Evolutionary conservation across 2,329 filamentous ascomycete genomes (phyloP), one percentile per base, ranked within the genome.

Genomic region (Metarhizium robertsii): DNA sequence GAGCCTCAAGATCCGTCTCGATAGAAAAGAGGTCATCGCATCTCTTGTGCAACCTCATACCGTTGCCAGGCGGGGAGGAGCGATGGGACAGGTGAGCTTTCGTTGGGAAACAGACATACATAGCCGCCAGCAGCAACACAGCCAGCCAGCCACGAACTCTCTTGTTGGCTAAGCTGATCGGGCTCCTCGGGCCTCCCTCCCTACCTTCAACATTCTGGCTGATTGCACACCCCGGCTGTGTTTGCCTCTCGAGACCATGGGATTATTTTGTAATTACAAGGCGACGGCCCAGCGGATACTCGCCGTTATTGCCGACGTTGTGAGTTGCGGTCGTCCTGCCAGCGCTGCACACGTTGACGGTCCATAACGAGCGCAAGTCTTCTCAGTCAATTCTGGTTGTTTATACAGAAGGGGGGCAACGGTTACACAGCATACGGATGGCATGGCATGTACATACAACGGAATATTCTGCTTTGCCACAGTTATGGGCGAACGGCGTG

Each of bases 1-100:
- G 53, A 56, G 54, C 57, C 53, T 54, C 52, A 54, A 49, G 50
- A 51, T 53, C 54, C 50, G 34, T 52, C 47, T 25, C 30, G 16
- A 36, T 30, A 50, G 16, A 52, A 48, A 50, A n/a, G 38, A 53
- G 38, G 43, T 52, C 45, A 34, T 34, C 32, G 2, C 6, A 34
- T 34, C 32, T 34, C 32, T 34, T 11, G 32, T 11, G 53, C 53
- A 30, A 45, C 53, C 13, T 38, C 34, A 40, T n/a, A 13, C 30
- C 49, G 40, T 42, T 29, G 46, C 34, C 29, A 42, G 36, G 53
- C 29, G 29, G 40, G 48, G 48, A 42, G 25, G 34, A 42, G 14
- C 10, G n/a, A 42, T 45, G n/a, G 7, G 7, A 52, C 14, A 18
- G 18, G 18, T 48, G 20, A 48, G 30, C 6, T 30, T 48, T 30